These are phyloP conservation scores for Plasmopara halstedii DNA, from an alignment of 352 stramenopile species.

Conservation along the genomic window DNA sequence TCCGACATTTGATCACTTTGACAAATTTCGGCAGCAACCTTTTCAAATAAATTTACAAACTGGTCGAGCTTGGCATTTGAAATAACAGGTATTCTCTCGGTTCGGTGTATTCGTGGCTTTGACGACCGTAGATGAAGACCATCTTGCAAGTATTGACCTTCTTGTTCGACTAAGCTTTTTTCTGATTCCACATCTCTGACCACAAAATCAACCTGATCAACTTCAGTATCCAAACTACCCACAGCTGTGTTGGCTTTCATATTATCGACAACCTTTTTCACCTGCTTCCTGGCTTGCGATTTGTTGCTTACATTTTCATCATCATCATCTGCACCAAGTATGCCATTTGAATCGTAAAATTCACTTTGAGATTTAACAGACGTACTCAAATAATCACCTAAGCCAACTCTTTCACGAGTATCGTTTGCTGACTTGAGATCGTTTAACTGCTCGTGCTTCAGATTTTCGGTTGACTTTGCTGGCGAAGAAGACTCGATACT, in stretches of 20 bases:
- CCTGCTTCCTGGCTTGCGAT: not conserved
- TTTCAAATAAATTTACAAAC: slow-evolving; percentile 1
- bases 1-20: not conserved
- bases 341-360: too few relatives aligned
- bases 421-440: too few relatives aligned
- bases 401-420: too few relatives aligned
- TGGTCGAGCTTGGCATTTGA: slow-evolving; percentile 3
- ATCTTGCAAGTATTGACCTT: slow-evolving; percentile 18
- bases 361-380: too few relatives aligned
- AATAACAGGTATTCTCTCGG: not conserved
- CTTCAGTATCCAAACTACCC: too few relatives aligned
- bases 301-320: too few relatives aligned
- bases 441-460: too few relatives aligned
- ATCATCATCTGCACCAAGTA: too few relatives aligned
- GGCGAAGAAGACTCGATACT: too few relatives aligned
- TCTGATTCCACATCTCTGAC: slow-evolving; percentile 6
- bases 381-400: too few relatives aligned
- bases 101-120: not conserved
- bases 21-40: not conserved
- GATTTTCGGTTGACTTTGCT: too few relatives aligned
- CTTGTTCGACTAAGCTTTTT: not conserved
- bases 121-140: slow-evolving; percentile 19
- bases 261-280: not conserved
- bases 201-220: too few relatives aligned
- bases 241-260: not conserved